Base-by-base conservation (phyloP, 257 asterid genomes). In the Osmanthus fragrans region DNA sequence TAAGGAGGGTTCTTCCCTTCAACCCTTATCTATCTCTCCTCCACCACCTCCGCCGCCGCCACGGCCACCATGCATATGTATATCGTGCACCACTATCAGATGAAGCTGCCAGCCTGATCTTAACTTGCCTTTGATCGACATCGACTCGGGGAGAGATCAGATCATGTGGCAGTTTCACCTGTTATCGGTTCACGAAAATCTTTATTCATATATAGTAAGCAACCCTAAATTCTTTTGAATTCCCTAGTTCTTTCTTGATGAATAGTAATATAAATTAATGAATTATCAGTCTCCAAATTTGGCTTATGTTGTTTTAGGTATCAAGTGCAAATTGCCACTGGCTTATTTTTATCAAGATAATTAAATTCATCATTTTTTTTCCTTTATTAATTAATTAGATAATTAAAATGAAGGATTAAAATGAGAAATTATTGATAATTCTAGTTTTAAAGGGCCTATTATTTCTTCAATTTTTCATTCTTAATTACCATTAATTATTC, bases 21-120 rank as follows among this genome's bases (percentile, higher is more conserved):
- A 23, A 8, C 15, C 19, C 34, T 27, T 27, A 25, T 12, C 5
- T 21, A 11, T 65, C 34, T 69, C 49, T 47, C 23, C 18, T 15
- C 11, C 72, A 15, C 63, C 64, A 0, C 25, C 19, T 4, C 58
- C 56, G 6, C 73, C n/a, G 15, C 36, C 9, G 1, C 30, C 30
- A n/a, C 56, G 4, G 2, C 23, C 42, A 8, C 19, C 27, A 60
- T 34, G 34, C 54, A 25, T 34, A 1, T 32, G 15, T 54, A 73
- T 15, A 58, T 81, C 84, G 91, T 80, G 92, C 77, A 65, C 82
- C 86, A 67, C 29, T 65, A 60, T 76, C 81, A 82, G 92, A 80
- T 88, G 92, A 88, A 88, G 92, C 92, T 88, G 92, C 89, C 92
- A 88, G 90, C 92, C 78, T 88, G 92, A 88, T 88, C 92, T 88